Base-by-base conservation (phyloP, 1,139 yeast genomes). In the Eremothecium gossypii region DNA sequence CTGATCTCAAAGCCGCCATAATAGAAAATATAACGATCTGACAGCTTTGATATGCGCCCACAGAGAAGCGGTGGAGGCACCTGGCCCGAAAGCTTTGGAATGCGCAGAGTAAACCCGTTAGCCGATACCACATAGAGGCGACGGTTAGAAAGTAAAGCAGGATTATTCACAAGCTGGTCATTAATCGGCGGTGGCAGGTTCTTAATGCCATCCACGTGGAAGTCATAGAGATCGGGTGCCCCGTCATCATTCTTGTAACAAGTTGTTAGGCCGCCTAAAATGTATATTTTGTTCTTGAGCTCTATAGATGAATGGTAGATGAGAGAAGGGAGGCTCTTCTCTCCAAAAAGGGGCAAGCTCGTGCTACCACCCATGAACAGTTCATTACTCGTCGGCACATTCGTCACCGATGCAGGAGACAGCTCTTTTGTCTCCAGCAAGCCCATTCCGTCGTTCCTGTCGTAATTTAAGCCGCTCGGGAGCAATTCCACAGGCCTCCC, bases 1-100 rank as follows among this genome's bases (percentile, higher is more conserved):
- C 53, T 50, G 4, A 71, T 46, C 45, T 71, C 70, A 43, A 71
- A 64, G 0, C 77, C 77, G 11, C 77, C 77, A 49, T 69, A 70
- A 39, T 63, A 61, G 41, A 70, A 55, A 14, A 69, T 63, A 46
- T 69, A 67, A 31, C 71, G 52, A 29, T 64, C 60, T 4, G 71
- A 64, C 5, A 72, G 49, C 37, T 55, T 57, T 8, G 64, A 57
- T 2, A 66, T 64, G 6, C 62, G 52, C 46, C 68, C 54, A 45
- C 72, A 66, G 12, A 70, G 46, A 11, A 71, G 43, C 0, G 72
- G 62, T 4, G 69, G 71, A 0, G 75, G 76, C 1, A 64, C 46
- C 33, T 64, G 66, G 6, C 69, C 70, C 1, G 52, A 38, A 5
- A 58, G 31, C 9, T 49, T 47, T 2, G 62, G 61, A 23, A 50